phyloP scores from a whole-genome alignment of 768 basidiomycete genomes.

The Trametes elegans region DNA sequence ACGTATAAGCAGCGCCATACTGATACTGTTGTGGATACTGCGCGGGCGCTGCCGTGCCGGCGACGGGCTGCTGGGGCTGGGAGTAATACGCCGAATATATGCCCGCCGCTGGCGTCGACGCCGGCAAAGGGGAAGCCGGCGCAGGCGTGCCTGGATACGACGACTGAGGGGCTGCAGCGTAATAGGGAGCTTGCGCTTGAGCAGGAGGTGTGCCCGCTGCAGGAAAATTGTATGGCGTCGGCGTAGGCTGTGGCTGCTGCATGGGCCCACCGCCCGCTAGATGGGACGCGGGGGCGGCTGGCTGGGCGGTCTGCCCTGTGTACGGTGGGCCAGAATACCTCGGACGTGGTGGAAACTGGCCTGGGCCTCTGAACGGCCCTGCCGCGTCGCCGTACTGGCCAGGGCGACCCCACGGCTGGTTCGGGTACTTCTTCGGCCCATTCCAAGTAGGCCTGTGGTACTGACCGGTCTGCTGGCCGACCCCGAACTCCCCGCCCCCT shows the following conservation, averaged over 20 bases:
- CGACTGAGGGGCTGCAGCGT: background rate
- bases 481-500: background rate
- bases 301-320: background rate
- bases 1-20: background rate
- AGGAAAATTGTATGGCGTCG: background rate
- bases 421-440: conserved; percentile 5
- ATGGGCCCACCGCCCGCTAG: background rate
- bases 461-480: background rate
- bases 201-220: background rate
- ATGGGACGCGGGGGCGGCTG: conserved; percentile 6
- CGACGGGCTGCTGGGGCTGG: conserved; percentile 2
- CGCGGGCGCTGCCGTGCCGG: background rate
- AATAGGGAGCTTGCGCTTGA: background rate
- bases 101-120: background rate
- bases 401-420: conserved; percentile 1
- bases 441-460: conserved; percentile 4
- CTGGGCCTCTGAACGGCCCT: background rate
- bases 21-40: conserved; percentile 5
- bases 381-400: conserved; percentile 6
- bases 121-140: background rate
- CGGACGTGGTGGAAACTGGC: conserved; percentile 9
- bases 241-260: background rate
- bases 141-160: background rate
- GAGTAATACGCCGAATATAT: background rate
- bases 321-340: conserved; percentile 5